Conservation (phyloP, 2,329 filamentous ascomycete species). For the Alternaria triticimaculans region DNA sequence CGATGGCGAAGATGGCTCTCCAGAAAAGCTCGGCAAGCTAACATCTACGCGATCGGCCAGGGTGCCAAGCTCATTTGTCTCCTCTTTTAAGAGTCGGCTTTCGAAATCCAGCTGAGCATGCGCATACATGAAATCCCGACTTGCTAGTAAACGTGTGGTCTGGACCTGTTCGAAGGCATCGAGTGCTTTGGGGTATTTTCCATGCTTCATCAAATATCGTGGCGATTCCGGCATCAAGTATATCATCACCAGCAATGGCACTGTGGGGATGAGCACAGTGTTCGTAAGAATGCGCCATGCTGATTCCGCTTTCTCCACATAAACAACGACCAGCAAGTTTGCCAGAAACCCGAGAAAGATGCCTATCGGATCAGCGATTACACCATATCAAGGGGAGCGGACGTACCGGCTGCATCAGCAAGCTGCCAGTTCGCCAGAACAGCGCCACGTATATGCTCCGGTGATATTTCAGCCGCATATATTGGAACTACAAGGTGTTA, state of each 20-base stretch:
- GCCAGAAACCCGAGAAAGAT: slow-evolving; percentile 28
- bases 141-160: slow-evolving; percentile 24
- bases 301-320: slow-evolving; percentile 1
- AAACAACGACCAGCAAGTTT: slow-evolving; percentile 23
- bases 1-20: neutral
- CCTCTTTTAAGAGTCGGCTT: slow-evolving; percentile 20
- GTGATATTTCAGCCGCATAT: slow-evolving; percentile 28
- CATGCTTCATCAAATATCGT: slow-evolving; percentile 32
- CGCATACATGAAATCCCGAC: slow-evolving; percentile 32
- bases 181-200: slow-evolving; percentile 23
- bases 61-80: slow-evolving; percentile 14
- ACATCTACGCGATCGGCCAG: slow-evolving; percentile 18
- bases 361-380: neutral
- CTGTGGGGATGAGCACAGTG: slow-evolving; percentile 26
- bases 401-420: slow-evolving; percentile 25
- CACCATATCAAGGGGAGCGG: too few relatives aligned
- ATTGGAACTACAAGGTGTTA: slow-evolving; percentile 20
- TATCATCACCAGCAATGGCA: slow-evolving; percentile 28
- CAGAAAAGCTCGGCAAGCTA: neutral
- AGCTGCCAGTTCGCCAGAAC: slow-evolving; percentile 33
- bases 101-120: slow-evolving; percentile 33
- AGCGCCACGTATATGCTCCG: slow-evolving; percentile 29
- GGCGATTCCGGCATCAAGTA: slow-evolving; percentile 30
- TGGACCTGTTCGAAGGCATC: slow-evolving; percentile 26
- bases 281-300: slow-evolving; percentile 30